Evolutionary conservation across 305 asterid species (phyloP).

Genomic region (Plantago coronopus): DNA sequence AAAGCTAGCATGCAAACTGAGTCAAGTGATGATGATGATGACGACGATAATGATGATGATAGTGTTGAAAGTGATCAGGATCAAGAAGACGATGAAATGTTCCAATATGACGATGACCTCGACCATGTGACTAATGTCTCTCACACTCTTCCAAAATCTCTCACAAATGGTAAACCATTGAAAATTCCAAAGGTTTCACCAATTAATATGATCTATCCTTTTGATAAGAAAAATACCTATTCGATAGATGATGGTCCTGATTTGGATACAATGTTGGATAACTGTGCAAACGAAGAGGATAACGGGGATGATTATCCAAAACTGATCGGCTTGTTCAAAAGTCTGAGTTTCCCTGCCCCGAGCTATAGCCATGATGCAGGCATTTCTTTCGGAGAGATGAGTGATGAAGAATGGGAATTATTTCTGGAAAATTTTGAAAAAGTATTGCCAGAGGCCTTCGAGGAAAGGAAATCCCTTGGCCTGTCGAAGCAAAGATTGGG

Average conservation of each 20-base stretch:
- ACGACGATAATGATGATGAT: conserved; percentile 4
- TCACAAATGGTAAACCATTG: conserved; percentile 35
- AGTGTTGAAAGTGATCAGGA: conserved; percentile 19
- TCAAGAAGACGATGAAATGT: conserved; percentile 33
- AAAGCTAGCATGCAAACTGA: conserved; percentile 37
- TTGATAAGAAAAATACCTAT: conserved; percentile 24
- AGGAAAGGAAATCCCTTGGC: conserved; percentile 60
- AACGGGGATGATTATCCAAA: conserved; percentile 26
- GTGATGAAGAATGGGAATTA: conserved; percentile 46
- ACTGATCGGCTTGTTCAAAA: conserved; percentile 44
- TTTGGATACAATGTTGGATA: conserved; percentile 17
- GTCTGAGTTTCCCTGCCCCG: conserved; percentile 55
- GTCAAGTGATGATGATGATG: conserved; percentile 18
- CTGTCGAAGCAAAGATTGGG: conserved; percentile 77
- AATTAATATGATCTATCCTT: conserved; percentile 24
- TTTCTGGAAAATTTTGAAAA: conserved; percentile 53
- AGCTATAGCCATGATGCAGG: conserved; percentile 49
- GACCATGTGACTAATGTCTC: conserved; percentile 18
- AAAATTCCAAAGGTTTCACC: conserved; percentile 46
- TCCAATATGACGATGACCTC: conserved; percentile 37
- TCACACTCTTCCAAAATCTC: conserved; percentile 23
- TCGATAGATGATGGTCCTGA: conserved; percentile 17
- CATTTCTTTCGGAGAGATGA: conserved; percentile 60
- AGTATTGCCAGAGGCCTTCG: conserved; percentile 59
- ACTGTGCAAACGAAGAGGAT: conserved; percentile 21